Base-by-base conservation (phyloP, 2,329 filamentous ascomycete genomes). In the Coniochaeta sp. region DNA sequence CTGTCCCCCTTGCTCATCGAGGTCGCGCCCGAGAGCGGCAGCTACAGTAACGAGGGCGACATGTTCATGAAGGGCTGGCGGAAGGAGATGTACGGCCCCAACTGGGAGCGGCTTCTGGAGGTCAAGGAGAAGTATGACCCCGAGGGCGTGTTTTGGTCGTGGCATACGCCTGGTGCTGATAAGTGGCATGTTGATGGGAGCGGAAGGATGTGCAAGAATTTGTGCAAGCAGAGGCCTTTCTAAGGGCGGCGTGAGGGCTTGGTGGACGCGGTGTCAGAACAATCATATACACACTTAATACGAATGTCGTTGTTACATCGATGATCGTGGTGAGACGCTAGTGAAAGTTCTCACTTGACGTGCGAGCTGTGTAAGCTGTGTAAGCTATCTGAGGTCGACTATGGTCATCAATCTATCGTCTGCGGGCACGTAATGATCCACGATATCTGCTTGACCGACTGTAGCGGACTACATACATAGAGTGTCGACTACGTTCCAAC, bases 81-180 rank as follows among this genome's bases (percentile, higher is more conserved):
- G 24, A 43, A 31, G 36, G 57, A 58, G 57, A 43, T 58, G 57
- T 58, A 58, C 38, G 57, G 57, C n/a, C 57, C 57, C 57, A 58
- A 58, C 43, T 58, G 57, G 57, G 34, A 24, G 22, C 22, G 38
- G 36, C 38, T 58, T 11, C n/a, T 58, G 22, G 36, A 14, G 8
- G 31, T 58, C 57, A 58, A 58, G 57, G 57, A 58, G 36, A 58
- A 47, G 57, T 58, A 58, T 19, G 57, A 58, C 19, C 57, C 57
- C 34, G 28, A 43, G 22, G 57, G 57, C 17, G 57, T 58, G 5
- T 58, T 58, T 17, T 58, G 43, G 58, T 55, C 24, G 24, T 33
- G 31, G 43, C 58, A 59, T 24, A 59, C 43, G n/a, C 47, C 47
- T 16, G 58, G 47, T 1, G 43, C 58, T 5, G 58, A 59, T 40